Conservation (phyloP, 345 rosid genomes). For the Zanthoxylum bungeanum region DNA sequence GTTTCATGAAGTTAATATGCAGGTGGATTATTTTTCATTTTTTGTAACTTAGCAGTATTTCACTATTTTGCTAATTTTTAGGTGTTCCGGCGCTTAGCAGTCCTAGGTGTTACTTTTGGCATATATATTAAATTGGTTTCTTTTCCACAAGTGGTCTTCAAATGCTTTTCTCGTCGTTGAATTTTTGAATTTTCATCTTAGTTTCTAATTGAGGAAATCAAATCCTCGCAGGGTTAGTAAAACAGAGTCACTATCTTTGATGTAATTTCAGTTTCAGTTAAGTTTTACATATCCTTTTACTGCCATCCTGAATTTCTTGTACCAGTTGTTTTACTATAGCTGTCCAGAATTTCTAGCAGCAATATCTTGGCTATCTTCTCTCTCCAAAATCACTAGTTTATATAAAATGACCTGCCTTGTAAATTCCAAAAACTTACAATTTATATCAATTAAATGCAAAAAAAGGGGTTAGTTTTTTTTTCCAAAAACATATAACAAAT, state of each 20-base stretch:
- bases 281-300: not conserved
- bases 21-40: not conserved
- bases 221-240: not conserved
- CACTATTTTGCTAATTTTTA: not conserved
- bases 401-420: not conserved
- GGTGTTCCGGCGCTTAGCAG: not conserved
- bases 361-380: not conserved
- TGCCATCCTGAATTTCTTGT: not conserved
- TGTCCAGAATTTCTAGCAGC: not conserved
- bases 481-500: not conserved
- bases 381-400: not conserved
- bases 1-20: not conserved
- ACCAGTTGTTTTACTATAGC: not conserved
- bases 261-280: not conserved
- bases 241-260: not conserved
- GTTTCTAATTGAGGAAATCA: not conserved
- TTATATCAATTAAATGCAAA: not conserved
- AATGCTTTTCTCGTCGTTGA: not conserved
- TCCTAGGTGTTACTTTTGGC: not conserved
- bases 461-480: too few relatives aligned
- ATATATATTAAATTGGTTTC: not conserved
- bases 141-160: not conserved
- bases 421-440: not conserved
- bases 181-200: not conserved
- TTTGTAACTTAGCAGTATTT: not conserved